Evolutionary conservation across 1,284 basidiomycete species (phyloP).

Genomic region (Leccinum solheimii): DNA sequence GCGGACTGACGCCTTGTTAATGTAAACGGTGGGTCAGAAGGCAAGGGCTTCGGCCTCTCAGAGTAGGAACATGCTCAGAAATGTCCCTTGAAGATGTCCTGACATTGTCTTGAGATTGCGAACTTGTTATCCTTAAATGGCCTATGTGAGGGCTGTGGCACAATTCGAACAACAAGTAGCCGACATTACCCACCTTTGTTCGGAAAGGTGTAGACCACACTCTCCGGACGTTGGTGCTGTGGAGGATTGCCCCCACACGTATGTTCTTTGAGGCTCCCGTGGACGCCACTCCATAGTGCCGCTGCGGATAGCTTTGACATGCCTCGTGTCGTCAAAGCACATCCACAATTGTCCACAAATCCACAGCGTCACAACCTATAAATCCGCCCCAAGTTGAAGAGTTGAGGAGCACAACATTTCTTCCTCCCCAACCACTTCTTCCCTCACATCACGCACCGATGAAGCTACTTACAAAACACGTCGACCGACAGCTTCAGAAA

Average conservation of each 20-base stretch:
- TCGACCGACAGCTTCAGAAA: conserved; percentile 14
- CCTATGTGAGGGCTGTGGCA: neutral
- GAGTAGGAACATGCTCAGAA: neutral
- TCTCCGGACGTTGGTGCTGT: neutral
- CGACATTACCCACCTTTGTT: neutral
- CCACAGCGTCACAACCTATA: conserved; percentile 21
- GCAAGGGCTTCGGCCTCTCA: neutral
- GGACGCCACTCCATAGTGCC: conserved; percentile 18
- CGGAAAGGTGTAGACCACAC: neutral
- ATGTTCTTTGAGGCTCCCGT: conserved; percentile 9
- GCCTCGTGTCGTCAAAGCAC: conserved; percentile 33
- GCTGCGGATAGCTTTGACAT: conserved; percentile 17
- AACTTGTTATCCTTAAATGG: neutral
- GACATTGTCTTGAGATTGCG: neutral
- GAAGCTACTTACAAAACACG: neutral
- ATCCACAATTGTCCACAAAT: conserved; percentile 26
- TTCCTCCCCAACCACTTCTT: neutral
- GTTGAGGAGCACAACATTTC: neutral
- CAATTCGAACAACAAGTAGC: neutral
- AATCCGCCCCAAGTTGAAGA: conserved; percentile 7
- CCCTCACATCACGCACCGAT: conserved; percentile 7
- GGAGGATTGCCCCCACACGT: neutral
- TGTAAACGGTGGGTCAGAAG: neutral
- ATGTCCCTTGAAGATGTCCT: neutral
- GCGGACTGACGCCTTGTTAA: neutral